Percentiles rank a stretch among this genome's conserved stretches.
These are phyloP conservation scores for Cucumis sativus DNA, from an alignment of 306 rosid genomes.

Conservation along the genomic window DNA sequence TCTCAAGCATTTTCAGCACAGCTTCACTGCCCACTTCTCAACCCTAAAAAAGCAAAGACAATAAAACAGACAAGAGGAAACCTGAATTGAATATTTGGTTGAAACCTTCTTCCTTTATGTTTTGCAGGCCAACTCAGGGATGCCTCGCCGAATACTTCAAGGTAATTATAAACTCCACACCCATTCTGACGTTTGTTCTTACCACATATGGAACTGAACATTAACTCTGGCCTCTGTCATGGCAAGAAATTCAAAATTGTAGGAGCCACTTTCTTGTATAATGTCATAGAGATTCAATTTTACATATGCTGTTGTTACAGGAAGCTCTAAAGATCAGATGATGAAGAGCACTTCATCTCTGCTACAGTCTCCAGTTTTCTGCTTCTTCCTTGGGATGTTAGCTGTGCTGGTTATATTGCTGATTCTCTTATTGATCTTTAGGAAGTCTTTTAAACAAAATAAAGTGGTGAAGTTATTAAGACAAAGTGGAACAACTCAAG, in stretches of 20 bases:
- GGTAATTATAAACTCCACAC: constrained; percentile 19
- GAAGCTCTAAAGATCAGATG: constrained; percentile 2
- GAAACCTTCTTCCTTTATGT: background rate
- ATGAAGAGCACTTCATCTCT: constrained; percentile 6
- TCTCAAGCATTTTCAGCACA: background rate
- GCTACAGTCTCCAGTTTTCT: constrained; percentile 12
- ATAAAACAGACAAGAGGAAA: background rate
- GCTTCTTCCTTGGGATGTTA: constrained; percentile 60
- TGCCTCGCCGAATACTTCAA: constrained; percentile 35
- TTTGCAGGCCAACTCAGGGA: constrained; percentile 10
- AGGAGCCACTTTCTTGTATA: background rate
- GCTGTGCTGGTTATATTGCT: constrained; percentile 34
- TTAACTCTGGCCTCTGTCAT: background rate
- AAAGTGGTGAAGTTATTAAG: constrained; percentile 20
- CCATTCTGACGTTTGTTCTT: background rate
- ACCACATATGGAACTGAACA: background rate
- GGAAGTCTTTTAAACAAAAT: constrained; percentile 33
- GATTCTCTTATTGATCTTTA: constrained; percentile 28
- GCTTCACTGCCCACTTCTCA: background rate
- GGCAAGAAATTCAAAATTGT: background rate
- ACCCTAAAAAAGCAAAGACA: background rate
- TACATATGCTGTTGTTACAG: constrained; percentile 9
- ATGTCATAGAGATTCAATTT: background rate
- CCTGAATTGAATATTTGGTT: background rate
- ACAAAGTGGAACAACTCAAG: constrained; percentile 23